Evolutionary conservation across 805 yeast genomes (phyloP).

Genomic region (Lipomyces chichibuensis): DNA sequence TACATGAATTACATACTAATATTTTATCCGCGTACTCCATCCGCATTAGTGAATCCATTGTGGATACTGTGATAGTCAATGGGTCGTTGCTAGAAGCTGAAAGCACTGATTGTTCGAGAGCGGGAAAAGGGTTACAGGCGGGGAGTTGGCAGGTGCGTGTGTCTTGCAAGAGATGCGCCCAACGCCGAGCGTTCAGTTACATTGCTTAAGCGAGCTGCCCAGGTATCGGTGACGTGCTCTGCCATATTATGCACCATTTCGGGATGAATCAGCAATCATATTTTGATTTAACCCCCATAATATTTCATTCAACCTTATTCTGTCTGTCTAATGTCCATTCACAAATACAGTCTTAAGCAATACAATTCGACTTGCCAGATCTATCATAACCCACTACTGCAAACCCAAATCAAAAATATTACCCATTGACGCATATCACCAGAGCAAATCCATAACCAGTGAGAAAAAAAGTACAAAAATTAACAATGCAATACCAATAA

Average conservation of each 20-base stretch:
- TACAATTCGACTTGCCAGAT: neutral
- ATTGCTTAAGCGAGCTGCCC: too few relatives aligned
- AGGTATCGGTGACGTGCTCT: too few relatives aligned
- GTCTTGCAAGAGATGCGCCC: neutral
- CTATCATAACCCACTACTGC: neutral
- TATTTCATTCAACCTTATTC: neutral
- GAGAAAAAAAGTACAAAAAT: neutral
- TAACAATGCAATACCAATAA: neutral
- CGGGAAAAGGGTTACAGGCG: neutral
- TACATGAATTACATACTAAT: conserved; percentile 24
- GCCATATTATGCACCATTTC: too few relatives aligned
- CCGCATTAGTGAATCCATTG: conserved; percentile 33
- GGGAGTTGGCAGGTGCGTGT: neutral
- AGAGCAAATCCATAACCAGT: neutral
- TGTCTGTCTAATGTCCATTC: neutral
- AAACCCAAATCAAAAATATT: neutral
- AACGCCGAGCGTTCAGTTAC: neutral
- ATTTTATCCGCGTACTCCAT: conserved; percentile 35
- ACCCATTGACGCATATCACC: neutral
- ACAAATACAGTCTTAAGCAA: neutral
- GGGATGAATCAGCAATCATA: neutral
- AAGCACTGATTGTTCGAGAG: neutral
- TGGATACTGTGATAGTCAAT: neutral
- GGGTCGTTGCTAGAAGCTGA: neutral
- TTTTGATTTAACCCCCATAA: neutral